phyloP scores from a whole-genome alignment of 306 rosid species.

The Trifolium fragiferum region DNA sequence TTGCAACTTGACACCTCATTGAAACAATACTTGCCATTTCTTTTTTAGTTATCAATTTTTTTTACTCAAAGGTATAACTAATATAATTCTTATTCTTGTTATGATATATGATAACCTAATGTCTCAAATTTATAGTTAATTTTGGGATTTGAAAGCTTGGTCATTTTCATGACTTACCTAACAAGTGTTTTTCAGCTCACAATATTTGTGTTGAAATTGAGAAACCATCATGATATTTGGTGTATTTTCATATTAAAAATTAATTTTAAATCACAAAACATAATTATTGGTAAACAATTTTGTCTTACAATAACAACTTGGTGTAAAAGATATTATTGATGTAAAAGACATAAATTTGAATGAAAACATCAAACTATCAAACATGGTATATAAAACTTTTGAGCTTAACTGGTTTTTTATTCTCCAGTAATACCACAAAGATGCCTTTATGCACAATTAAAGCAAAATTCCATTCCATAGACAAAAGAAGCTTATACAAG shows the following conservation, averaged over 20 bases:
- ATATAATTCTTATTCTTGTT: background rate
- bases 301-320: background rate
- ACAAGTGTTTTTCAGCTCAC: background rate
- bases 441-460: background rate
- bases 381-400: background rate
- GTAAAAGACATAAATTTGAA: too few relatives aligned
- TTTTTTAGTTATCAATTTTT: background rate
- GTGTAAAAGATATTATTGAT: background rate
- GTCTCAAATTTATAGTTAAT: background rate
- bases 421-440: background rate
- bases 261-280: too few relatives aligned
- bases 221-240: background rate
- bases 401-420: background rate
- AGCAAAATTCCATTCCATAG: constrained; percentile 21
- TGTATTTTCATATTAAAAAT: too few relatives aligned
- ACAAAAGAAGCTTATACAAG: constrained; percentile 4
- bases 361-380: background rate
- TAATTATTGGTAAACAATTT: too few relatives aligned
- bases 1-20: constrained; percentile 34
- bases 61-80: background rate
- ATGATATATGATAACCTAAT: background rate
- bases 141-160: background rate
- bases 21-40: constrained; percentile 38
- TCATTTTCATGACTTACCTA: constrained; percentile 16
- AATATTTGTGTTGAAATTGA: constrained; percentile 12